These are phyloP conservation scores for Ambrosiella beaveri DNA, from an alignment of 2,329 filamentous ascomycete genomes.

Conservation along the genomic window DNA sequence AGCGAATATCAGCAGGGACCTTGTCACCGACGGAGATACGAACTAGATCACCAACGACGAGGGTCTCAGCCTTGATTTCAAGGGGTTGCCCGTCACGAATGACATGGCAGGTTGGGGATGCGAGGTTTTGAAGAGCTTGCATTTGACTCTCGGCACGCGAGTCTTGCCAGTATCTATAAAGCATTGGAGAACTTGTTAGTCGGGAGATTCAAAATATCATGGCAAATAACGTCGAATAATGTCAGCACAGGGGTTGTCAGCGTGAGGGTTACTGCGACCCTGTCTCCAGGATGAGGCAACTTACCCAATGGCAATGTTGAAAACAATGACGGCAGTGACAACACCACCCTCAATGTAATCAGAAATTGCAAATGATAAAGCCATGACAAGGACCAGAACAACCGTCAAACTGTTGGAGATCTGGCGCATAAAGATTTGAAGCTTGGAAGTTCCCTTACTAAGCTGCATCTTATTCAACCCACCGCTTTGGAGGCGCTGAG, in stretches of 20 bases:
- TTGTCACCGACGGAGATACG: conserved; percentile 47
- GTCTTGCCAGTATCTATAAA: conserved; percentile 27
- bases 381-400: conserved; percentile 60
- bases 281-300: conserved; percentile 15
- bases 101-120: conserved; percentile 41
- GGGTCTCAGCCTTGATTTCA: conserved; percentile 34
- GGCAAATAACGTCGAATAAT: background rate
- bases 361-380: conserved; percentile 45
- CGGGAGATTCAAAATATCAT: background rate
- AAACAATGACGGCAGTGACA: conserved; percentile 44
- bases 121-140: conserved; percentile 40
- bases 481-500: conserved; percentile 45
- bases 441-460: conserved; percentile 53
- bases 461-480: conserved; percentile 56
- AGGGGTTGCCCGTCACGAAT: conserved; percentile 34
- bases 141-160: conserved; percentile 45
- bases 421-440: conserved; percentile 61
- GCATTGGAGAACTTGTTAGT: background rate
- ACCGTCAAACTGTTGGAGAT: conserved; percentile 61
- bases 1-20: conserved; percentile 50
- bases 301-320: conserved; percentile 51
- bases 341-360: conserved; percentile 48
- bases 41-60: conserved; percentile 52
- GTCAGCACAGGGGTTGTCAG: conserved; percentile 2
- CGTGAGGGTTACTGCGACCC: conserved; percentile 1